Evolutionary conservation across 805 yeast species (phyloP).

Genomic region (Wickerhamomyces bovis): DNA sequence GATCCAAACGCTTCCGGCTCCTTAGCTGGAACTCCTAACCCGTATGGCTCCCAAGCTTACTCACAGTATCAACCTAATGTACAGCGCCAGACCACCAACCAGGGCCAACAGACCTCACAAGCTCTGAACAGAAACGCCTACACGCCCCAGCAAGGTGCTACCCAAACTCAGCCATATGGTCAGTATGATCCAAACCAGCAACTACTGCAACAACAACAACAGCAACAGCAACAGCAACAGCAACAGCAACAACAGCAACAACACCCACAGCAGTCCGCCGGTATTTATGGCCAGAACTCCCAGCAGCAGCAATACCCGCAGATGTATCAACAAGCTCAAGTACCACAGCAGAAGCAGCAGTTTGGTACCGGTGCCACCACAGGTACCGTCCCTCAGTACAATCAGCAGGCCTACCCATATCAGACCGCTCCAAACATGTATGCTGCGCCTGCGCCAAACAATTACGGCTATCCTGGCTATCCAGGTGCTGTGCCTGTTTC

Average conservation of each 20-base stretch:
- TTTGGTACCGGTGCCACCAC: not conserved
- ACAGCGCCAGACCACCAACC: conserved; percentile 3
- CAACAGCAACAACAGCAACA: conserved; percentile 6
- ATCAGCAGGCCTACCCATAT: conserved; percentile 1
- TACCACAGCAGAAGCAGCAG: conserved; percentile 8
- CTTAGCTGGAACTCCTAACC: not conserved
- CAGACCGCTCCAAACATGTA: not conserved
- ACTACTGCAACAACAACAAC: conserved; percentile 3
- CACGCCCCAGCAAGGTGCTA: not conserved
- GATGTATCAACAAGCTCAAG: conserved; percentile 4
- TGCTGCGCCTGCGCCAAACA: conserved; percentile 2
- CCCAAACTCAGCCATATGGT: not conserved
- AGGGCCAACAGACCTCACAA: not conserved
- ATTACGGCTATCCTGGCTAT: conserved; percentile 13
- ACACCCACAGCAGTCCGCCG: not conserved
- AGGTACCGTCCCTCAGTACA: not conserved
- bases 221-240: conserved; percentile 4
- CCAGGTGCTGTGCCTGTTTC: not conserved
- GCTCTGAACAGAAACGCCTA: not conserved
- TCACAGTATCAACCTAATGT: conserved; percentile 5
- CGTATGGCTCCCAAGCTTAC: not conserved
- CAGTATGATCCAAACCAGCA: not conserved
- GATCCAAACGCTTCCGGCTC: not conserved
- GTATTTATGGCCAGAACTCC: not conserved
- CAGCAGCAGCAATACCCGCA: not conserved